Evolutionary conservation across 2,329 filamentous ascomycete genomes (phyloP).

Genomic region (Torrubiella hemipterigena): DNA sequence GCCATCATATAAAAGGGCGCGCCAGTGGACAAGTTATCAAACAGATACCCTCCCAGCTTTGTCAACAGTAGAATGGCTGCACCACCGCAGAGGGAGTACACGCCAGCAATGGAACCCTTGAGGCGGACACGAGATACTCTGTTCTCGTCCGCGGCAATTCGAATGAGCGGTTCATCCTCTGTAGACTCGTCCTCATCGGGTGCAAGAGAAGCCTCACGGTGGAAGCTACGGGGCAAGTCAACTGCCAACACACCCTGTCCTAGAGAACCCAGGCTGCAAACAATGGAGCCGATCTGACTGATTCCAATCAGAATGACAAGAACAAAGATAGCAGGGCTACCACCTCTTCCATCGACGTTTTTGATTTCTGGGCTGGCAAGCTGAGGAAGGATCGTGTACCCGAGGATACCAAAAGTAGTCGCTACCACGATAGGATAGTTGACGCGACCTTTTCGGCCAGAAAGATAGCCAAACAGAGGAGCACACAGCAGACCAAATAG

Average conservation of each 20-base stretch:
- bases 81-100: constrained; percentile 86
- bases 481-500: constrained; percentile 74
- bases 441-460: constrained; percentile 51
- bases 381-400: constrained; percentile 67
- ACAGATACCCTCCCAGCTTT: constrained; percentile 78
- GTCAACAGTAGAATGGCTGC: constrained; percentile 83
- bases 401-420: constrained; percentile 60
- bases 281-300: constrained; percentile 92
- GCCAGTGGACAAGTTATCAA: constrained; percentile 61
- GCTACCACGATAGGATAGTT: constrained; percentile 66
- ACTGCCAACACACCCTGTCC: constrained; percentile 62
- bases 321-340: constrained; percentile 57
- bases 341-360: constrained; percentile 51
- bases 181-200: constrained; percentile 26
- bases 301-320: constrained; percentile 74
- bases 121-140: constrained; percentile 43
- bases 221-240: constrained; percentile 21
- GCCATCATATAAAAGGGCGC: constrained; percentile 95
- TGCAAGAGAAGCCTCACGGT: constrained; percentile 15
- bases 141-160: constrained; percentile 16
- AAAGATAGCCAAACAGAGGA: constrained; percentile 76
- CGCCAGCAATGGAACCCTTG: constrained; percentile 88
- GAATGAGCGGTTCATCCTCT: constrained; percentile 29
- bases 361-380: constrained; percentile 65
- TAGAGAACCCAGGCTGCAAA: constrained; percentile 84